A percentile compares a stretch with the other conserved stretches of the same genome.
phyloP scores from a whole-genome alignment of 2,329 filamentous ascomycete species.

The Stagonosporopsis rhizophila region DNA sequence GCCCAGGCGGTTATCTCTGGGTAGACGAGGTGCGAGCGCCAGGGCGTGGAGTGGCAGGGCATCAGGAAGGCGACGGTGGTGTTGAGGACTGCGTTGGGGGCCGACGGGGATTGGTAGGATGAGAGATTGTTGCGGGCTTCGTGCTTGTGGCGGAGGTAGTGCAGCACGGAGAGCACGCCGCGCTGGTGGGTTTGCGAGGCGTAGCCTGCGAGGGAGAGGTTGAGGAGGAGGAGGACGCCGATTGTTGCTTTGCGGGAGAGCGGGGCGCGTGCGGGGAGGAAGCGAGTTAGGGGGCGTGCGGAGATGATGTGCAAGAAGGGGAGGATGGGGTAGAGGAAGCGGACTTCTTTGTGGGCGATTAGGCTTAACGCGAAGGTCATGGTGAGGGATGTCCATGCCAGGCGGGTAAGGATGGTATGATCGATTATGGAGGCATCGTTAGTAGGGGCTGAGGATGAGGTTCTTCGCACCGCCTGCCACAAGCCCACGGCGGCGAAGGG shows the following conservation, averaged over 20 bases:
- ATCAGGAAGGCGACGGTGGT: slow-evolving; percentile 80
- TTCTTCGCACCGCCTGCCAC: slow-evolving; percentile 52
- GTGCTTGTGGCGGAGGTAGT: slow-evolving; percentile 78
- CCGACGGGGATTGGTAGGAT: slow-evolving; percentile 51
- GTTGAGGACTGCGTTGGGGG: background rate
- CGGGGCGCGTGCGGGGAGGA: slow-evolving; percentile 60
- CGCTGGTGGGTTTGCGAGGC: slow-evolving; percentile 77
- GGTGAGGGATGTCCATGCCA: slow-evolving; percentile 58
- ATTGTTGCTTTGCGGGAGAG: slow-evolving; percentile 60
- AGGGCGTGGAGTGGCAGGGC: slow-evolving; percentile 95
- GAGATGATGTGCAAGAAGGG: slow-evolving; percentile 84
- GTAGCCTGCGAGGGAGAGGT: slow-evolving; percentile 75
- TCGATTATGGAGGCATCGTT: background rate
- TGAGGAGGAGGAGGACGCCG: slow-evolving; percentile 64
- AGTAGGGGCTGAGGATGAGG: background rate
- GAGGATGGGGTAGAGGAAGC: slow-evolving; percentile 92
- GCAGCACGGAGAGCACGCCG: slow-evolving; percentile 76
- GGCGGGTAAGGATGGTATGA: slow-evolving; percentile 30
- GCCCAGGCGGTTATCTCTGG: slow-evolving; percentile 80
- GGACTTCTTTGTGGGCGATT: slow-evolving; percentile 94
- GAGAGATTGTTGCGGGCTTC: slow-evolving; percentile 52
- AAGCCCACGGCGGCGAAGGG: slow-evolving; percentile 76
- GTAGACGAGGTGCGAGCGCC: slow-evolving; percentile 86
- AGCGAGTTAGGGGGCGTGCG: slow-evolving; percentile 69
- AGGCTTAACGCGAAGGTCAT: slow-evolving; percentile 73